Conservation (phyloP, 2,329 filamentous ascomycete species). For the Xylariaceae sp. region DNA sequence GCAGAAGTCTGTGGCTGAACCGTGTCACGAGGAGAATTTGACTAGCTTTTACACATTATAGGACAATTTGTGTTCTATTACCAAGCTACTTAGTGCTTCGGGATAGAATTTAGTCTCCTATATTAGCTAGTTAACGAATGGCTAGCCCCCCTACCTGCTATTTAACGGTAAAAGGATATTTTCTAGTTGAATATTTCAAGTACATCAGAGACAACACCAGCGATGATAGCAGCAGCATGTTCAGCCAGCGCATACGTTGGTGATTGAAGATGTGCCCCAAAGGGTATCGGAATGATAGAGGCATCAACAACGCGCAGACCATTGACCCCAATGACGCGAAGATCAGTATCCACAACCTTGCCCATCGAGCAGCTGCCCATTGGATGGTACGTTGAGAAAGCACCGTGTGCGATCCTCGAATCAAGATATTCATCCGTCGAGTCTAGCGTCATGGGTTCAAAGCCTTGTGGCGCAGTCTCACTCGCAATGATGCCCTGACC, state of each 20-base stretch:
- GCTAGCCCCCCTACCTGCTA: too few species aligned
- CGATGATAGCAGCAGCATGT: conserved; percentile 53
- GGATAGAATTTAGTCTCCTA: too few species aligned
- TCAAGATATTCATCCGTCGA: conserved; percentile 1
- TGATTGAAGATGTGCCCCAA: conserved; percentile 46
- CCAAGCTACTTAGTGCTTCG: too few species aligned
- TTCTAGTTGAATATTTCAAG: too few species aligned
- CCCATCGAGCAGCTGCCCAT: conserved; percentile 20
- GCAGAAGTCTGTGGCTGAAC: too few species aligned
- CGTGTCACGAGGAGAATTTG: too few species aligned
- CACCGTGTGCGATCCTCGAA: neutral
- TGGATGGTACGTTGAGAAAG: neutral
- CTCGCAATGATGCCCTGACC: neutral
- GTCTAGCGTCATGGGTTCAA: neutral
- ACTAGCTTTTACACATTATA: too few species aligned
- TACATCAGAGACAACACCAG: too few species aligned
- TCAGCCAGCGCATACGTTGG: conserved; percentile 54
- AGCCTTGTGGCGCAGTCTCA: neutral
- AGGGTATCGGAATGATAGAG: conserved; percentile 32
- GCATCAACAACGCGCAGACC: conserved; percentile 37
- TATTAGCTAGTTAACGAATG: too few species aligned
- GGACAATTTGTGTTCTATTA: too few species aligned
- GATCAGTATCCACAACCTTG: conserved; percentile 33
- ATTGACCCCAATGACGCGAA: conserved; percentile 35
- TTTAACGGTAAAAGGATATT: too few species aligned